These are phyloP conservation scores for Aphanomyces astaci DNA, from an alignment of 352 stramenopile genomes.

Conservation along the genomic window DNA sequence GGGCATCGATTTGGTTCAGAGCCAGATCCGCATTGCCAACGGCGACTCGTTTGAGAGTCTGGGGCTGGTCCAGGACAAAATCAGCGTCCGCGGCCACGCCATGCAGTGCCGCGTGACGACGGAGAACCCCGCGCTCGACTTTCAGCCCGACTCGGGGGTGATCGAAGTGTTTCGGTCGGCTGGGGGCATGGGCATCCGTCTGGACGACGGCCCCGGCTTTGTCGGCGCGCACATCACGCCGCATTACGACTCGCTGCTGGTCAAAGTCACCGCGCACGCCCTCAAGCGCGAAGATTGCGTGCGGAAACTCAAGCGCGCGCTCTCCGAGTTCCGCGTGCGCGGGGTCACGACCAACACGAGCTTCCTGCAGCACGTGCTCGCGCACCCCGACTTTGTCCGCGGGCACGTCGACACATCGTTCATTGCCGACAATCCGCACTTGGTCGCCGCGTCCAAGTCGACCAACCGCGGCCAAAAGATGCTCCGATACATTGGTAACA, in stretches of 20 bases:
- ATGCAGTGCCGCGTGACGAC: slow-evolving; percentile 97
- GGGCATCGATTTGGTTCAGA: slow-evolving; percentile 95
- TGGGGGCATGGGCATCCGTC: slow-evolving; percentile 92
- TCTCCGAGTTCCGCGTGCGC: slow-evolving; percentile 95
- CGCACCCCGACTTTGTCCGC: slow-evolving; percentile 92
- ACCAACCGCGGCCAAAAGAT: slow-evolving; percentile 94
- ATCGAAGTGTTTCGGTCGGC: slow-evolving; percentile 95
- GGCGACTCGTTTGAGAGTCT: slow-evolving; percentile 90
- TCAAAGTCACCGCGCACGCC: slow-evolving; percentile 95
- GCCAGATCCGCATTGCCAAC: slow-evolving; percentile 91
- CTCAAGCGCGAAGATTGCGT: slow-evolving; percentile 86
- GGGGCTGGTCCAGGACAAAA: slow-evolving; percentile 91
- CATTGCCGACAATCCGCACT: slow-evolving; percentile 92
- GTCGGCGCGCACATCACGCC: slow-evolving; percentile 94
- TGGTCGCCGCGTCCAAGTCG: slow-evolving; percentile 79
- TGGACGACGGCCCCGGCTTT: slow-evolving; percentile 95
- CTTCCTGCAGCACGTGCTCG: slow-evolving; percentile 94
- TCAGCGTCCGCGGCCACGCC: slow-evolving; percentile 86
- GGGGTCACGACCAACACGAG: slow-evolving; percentile 94
- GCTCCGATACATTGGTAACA: slow-evolving; percentile 94
- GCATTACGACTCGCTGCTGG: slow-evolving; percentile 96
- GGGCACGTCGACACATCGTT: slow-evolving; percentile 94
- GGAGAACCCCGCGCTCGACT: slow-evolving; percentile 91
- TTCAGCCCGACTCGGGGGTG: slow-evolving; percentile 93
- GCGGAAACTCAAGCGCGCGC: slow-evolving; percentile 89